Evolutionary conservation across 2,329 filamentous ascomycete species (phyloP), one percentile per base, ranked within the genome.

Genomic region (Helotiales sp.): DNA sequence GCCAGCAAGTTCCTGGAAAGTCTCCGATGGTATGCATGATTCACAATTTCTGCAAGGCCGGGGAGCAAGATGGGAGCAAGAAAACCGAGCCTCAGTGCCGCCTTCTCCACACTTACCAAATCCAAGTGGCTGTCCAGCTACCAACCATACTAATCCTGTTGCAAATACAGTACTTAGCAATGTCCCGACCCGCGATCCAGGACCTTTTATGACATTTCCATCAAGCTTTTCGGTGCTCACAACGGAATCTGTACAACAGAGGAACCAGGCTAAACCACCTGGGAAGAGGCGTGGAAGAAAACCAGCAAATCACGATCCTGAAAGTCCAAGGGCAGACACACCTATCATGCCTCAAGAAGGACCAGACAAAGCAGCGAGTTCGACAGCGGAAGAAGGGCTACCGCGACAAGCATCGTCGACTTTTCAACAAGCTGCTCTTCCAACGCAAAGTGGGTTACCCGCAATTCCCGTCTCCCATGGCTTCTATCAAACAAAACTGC

Each of bases 201-300:
- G 20, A 13, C 26, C 47, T 4, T 60, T 66, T 26, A 66, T n/a
- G 17, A 66, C 40, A 15, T 66, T 66, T 57, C 49, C 64, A 47
- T 66, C 64, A 2, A 61, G n/a, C 20, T 66, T 66, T 32, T 55
- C 58, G 20, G 64, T 66, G 20, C 34, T 49, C 15, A 66, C 64
- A 5, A 37, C 64, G 2, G 64, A 66, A 22, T 54, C 49, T 20
- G 20, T 62, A 34, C 43, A 65, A 17, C 55, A 59, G 37, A 58
- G 50, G 20, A 59, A 58, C n/a, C 15, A 28, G 3, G 32, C 50
- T 17, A 28, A 34, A 24, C 8, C 20, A 24, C 8, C 20, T 26
- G 52, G 40, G n/a, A 55, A 37, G 1, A 37, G 34, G 15, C 40
- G 32, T 17, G 50, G 63, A 30, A 49, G 63, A 34, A 63, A 55